A percentile compares a stretch with the other conserved stretches of the same genome.
These are phyloP conservation scores for Mariannaea sp. DNA, from an alignment of 2,329 filamentous ascomycete genomes.

Conservation along the genomic window DNA sequence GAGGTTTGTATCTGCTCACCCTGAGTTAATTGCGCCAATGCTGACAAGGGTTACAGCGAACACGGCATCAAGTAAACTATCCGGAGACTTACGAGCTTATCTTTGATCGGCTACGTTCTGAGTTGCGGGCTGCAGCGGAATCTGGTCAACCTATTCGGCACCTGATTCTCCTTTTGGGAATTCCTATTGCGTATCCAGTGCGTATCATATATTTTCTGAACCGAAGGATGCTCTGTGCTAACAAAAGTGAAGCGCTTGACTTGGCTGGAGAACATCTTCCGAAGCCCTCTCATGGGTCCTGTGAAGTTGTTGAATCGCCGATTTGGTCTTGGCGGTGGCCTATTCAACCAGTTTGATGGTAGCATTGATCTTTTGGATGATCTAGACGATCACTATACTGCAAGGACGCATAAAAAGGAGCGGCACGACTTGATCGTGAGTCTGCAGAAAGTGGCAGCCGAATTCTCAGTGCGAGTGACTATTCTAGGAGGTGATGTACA, in stretches of 20 bases:
- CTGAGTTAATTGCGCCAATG: constrained; percentile 29
- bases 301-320: constrained; percentile 89
- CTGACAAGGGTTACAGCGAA: constrained; percentile 66
- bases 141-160: constrained; percentile 82
- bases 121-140: constrained; percentile 70
- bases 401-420: constrained; percentile 88
- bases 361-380: constrained; percentile 92
- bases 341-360: constrained; percentile 95
- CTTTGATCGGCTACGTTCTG: constrained; percentile 74
- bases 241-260: constrained; percentile 69
- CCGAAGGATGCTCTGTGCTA: constrained; percentile 2
- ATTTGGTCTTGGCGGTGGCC: constrained; percentile 80
- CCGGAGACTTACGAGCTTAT: constrained; percentile 86
- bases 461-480: constrained; percentile 87
- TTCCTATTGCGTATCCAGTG: constrained; percentile 83
- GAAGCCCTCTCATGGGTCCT: constrained; percentile 83
- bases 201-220: constrained; percentile 43
- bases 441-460: constrained; percentile 80
- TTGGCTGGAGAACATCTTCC: constrained; percentile 94
- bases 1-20: constrained; percentile 63
- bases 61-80: constrained; percentile 92
- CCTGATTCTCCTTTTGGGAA: constrained; percentile 82
- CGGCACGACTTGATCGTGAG: constrained; percentile 77
- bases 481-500: constrained; percentile 96
- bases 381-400: constrained; percentile 95